Evolutionary conservation across 371 early-diverging fungal species (phyloP), one percentile per base, ranked within the genome.

Genomic region (Blastocladiella emersonii): DNA sequence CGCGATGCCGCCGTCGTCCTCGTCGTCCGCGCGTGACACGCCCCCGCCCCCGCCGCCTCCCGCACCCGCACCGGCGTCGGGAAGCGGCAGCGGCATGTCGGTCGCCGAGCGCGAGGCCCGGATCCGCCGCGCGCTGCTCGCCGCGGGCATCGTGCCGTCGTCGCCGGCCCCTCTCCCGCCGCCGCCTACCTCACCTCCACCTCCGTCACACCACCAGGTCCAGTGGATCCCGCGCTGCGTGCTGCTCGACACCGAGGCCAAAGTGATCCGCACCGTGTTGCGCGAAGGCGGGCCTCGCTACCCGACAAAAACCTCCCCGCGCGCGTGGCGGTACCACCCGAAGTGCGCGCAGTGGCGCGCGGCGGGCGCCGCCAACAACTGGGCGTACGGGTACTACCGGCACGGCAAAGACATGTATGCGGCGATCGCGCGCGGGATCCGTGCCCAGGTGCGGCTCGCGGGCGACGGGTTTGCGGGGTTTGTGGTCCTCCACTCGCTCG

Each of bases 401-500:
- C 45, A 44, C 45, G 45, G 45, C 23, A 3, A 8, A 8, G 21
- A 21, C 23, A 44, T 44, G 45, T 44, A 21, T 3, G 19, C 12
- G 45, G 3, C 21, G 45, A 21, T 44, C 17, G 45, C 23, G 8
- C 12, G 45, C 3, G 45, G 45, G 19, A 17, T 44, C 19, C 45
- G 45, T 3, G 45, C 45, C 12, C 45, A 44, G 21, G 45, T 44
- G 10, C 5, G 17, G 8, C 45, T 19, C 19, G 45, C 45, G 45
- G 19, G 30, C 13, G 56, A 56, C 8, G 36, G 36, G 25, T 57
- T 63, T 55, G 37, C n/a, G 1, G 63, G 63, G 13, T 64, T 65
- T 19, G 43, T 65, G 35, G 51, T 65, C 39, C 12, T 65, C 23
- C 56, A 35, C 6, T 66, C 66, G 15, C 13, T 65, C 17, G 61